phyloP scores from a whole-genome alignment of 1,284 basidiomycete species.

The Austroboletus novae-zelandiae region DNA sequence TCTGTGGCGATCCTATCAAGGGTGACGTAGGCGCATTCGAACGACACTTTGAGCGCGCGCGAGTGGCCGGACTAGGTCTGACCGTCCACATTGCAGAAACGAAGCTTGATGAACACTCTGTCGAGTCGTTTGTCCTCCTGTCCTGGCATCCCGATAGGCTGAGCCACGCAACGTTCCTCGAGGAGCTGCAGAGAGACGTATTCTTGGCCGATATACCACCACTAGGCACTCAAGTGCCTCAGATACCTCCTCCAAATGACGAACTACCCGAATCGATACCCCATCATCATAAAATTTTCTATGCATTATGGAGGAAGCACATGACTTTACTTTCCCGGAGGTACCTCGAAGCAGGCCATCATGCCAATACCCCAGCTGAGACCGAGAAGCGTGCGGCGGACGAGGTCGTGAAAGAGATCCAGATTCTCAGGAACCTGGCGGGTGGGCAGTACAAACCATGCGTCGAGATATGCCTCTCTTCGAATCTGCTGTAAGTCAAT shows the following conservation, averaged over 20 bases:
- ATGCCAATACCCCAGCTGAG: conserved; percentile 8
- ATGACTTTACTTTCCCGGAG: conserved; percentile 20
- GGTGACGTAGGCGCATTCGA: conserved; percentile 57
- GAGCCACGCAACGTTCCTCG: conserved; percentile 80
- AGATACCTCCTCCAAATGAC: conserved; percentile 20
- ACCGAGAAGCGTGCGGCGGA: conserved; percentile 18
- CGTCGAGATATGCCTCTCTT: conserved; percentile 80
- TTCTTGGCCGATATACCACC: conserved; percentile 43
- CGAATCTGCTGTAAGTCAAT: conserved; percentile 66
- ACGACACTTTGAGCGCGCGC: conserved; percentile 53
- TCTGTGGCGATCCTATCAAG: conserved; percentile 73
- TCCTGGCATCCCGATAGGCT: conserved; percentile 66
- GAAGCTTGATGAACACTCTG: conserved; percentile 39
- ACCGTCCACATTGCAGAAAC: conserved; percentile 83
- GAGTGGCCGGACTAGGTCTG: conserved; percentile 57
- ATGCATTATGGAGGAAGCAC: conserved; percentile 26
- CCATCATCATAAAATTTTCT: conserved; percentile 24
- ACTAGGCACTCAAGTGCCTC: conserved; percentile 9
- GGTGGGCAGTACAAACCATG: conserved; percentile 47
- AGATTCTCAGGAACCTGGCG: conserved; percentile 14
- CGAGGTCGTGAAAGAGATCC: conserved; percentile 28
- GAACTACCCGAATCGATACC: conserved; percentile 19
- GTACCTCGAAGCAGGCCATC: conserved; percentile 14
- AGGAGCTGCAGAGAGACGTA: conserved; percentile 54
- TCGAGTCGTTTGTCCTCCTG: conserved; percentile 65